Conservation (phyloP, 2,329 filamentous ascomycete species). For the Ceratocystiopsis sp. region DNA sequence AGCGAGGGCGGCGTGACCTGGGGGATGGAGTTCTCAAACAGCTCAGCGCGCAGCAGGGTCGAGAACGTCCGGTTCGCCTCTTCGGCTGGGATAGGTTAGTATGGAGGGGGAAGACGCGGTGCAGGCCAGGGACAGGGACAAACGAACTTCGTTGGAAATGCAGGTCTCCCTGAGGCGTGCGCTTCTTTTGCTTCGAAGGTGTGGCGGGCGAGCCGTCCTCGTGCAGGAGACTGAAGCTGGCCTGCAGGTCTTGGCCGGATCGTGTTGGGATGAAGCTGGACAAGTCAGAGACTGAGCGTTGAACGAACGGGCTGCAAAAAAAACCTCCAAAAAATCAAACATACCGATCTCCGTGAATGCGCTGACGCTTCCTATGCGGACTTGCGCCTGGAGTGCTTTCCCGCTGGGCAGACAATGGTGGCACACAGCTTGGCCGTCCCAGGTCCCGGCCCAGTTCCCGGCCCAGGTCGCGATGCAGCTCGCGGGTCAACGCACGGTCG, state of each 20-base stretch:
- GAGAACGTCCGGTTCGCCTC: constrained; percentile 93
- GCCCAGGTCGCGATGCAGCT: constrained; percentile 20
- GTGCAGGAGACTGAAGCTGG: constrained; percentile 80
- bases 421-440: constrained; percentile 13
- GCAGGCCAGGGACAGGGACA: not conserved
- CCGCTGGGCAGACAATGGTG: constrained; percentile 20
- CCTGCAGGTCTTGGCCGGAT: constrained; percentile 80
- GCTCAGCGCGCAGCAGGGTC: constrained; percentile 68
- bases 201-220: constrained; percentile 89
- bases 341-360: constrained; percentile 46
- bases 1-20: constrained; percentile 52
- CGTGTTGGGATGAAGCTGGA: constrained; percentile 85
- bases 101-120: not conserved
- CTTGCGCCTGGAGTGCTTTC: constrained; percentile 36
- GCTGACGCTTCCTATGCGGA: constrained; percentile 40
- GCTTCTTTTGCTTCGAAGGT: constrained; percentile 69
- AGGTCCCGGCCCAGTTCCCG: constrained; percentile 28
- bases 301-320: too few relatives aligned
- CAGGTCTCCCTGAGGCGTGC: constrained; percentile 73
- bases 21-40: constrained; percentile 82
- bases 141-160: constrained; percentile 80
- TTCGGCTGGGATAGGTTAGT: constrained; percentile 38
- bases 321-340: constrained; percentile 8
- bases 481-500: constrained; percentile 32
- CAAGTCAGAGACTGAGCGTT: not conserved